Evolutionary conservation across 2,329 filamentous ascomycete genomes (phyloP).

Genomic region (Lecanosticta acicola): DNA sequence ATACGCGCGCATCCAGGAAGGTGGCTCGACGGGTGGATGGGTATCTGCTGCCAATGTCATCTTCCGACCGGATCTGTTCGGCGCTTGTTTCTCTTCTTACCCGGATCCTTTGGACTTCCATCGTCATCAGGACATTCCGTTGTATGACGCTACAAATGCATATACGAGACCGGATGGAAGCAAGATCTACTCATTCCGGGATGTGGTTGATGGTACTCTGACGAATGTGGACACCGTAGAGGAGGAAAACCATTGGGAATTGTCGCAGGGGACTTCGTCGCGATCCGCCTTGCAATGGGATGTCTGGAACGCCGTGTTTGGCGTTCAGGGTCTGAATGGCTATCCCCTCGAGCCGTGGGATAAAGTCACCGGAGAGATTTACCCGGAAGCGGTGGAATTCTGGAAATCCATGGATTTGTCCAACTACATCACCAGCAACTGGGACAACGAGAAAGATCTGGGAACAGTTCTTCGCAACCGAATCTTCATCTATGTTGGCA

Average conservation of each 20-base stretch:
- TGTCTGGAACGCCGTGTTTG: conserved; percentile 36
- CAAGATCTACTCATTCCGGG: conserved; percentile 31
- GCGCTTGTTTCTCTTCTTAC: conserved; percentile 35
- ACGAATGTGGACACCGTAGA: conserved; percentile 18
- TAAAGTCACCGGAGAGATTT: conserved; percentile 37
- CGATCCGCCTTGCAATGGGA: conserved; percentile 36
- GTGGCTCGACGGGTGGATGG: conserved; percentile 37
- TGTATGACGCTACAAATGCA: conserved; percentile 32
- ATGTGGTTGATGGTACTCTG: conserved; percentile 23
- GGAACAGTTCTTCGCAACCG: conserved; percentile 30
- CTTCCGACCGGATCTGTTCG: conserved; percentile 36
- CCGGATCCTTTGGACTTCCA: conserved; percentile 37
- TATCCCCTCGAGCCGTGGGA: conserved; percentile 38
- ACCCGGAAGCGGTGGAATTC: conserved; percentile 33
- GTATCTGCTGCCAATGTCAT: conserved; percentile 34
- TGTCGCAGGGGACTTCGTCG: conserved; percentile 33
- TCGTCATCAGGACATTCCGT: conserved; percentile 34
- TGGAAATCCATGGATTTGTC: conserved; percentile 36
- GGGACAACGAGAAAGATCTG: conserved; percentile 30
- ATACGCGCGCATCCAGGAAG: conserved; percentile 36
- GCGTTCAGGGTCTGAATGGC: conserved; percentile 34
- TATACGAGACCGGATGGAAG: conserved; percentile 23
- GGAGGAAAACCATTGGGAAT: conserved; percentile 37
- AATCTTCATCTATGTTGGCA: conserved; percentile 35
- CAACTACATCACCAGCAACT: conserved; percentile 33